phyloP scores from a whole-genome alignment of 345 rosid species.

The Combretum micranthum region DNA sequence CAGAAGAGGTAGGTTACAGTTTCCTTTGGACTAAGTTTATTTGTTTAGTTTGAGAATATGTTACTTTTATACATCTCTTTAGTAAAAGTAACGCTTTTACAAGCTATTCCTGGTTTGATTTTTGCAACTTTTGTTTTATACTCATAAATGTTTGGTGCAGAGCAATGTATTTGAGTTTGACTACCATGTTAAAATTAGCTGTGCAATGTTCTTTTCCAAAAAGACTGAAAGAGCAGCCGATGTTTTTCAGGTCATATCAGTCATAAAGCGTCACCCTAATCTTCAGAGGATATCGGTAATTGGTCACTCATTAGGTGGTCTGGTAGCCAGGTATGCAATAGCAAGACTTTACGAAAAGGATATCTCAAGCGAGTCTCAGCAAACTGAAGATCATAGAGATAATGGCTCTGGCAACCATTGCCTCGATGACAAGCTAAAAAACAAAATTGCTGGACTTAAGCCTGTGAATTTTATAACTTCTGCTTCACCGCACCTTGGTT shows the following conservation, averaged over 20 bases:
- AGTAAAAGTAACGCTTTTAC: too few species aligned
- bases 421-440: constrained; percentile 25
- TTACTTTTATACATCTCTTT: too few species aligned
- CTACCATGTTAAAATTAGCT: neutral
- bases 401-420: constrained; percentile 21
- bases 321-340: constrained; percentile 76
- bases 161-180: constrained; percentile 6
- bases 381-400: constrained; percentile 22
- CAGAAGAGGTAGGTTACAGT: constrained; percentile 56
- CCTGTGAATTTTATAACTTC: constrained; percentile 74
- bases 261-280: constrained; percentile 42
- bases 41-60: too few species aligned
- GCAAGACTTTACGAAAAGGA: constrained; percentile 57
- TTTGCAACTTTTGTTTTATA: neutral
- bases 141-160: neutral
- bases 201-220: too few species aligned
- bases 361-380: constrained; percentile 19
- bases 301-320: constrained; percentile 87
- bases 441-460: constrained; percentile 68
- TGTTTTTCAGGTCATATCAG: constrained; percentile 58
- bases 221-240: neutral
- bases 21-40: neutral
- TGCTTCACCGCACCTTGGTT: constrained; percentile 92
- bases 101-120: neutral
- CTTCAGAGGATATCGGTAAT: constrained; percentile 69